Evolutionary conservation across 495 filamentous ascomycete genomes (phyloP).

Genomic region (Daldinia concentrica): DNA sequence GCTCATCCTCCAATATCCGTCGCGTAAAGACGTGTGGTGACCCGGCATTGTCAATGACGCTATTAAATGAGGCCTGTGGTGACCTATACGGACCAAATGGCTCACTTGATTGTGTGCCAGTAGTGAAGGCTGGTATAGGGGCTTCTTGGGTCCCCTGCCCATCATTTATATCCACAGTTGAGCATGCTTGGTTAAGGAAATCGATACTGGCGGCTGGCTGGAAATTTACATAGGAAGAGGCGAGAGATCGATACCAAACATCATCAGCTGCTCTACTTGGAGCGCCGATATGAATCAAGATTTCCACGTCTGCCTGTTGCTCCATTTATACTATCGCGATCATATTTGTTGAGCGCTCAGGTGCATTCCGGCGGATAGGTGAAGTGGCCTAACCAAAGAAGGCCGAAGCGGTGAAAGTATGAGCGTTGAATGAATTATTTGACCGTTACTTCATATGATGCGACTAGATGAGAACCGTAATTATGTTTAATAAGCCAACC

Average conservation of each 20-base stretch:
- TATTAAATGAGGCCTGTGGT: conserved; percentile 55
- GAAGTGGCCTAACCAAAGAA: background rate
- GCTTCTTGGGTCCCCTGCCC: conserved; percentile 11
- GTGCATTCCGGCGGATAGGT: background rate
- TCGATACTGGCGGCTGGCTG: conserved; percentile 45
- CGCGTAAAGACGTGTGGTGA: conserved; percentile 49
- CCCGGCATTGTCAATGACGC: conserved; percentile 54
- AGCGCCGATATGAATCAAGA: conserved; percentile 75
- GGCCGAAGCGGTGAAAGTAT: background rate
- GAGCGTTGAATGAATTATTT: background rate
- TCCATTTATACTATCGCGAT: conserved; percentile 44
- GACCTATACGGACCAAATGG: conserved; percentile 29
- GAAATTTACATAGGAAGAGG: conserved; percentile 68
- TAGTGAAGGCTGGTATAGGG: background rate
- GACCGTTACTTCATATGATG: background rate
- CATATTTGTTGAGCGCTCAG: conserved; percentile 17
- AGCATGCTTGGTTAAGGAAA: conserved; percentile 5
- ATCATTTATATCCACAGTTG: conserved; percentile 6
- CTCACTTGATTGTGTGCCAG: conserved; percentile 14
- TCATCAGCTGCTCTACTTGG: conserved; percentile 70
- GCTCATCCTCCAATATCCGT: conserved; percentile 6
- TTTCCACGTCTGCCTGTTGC: conserved; percentile 58
- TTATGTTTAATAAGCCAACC: background rate
- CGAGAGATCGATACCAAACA: conserved; percentile 67
- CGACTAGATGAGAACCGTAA: background rate